These are phyloP conservation scores for Saccharum spontaneum DNA, from an alignment of 176 grass and related monocot genomes.

Conservation along the genomic window DNA sequence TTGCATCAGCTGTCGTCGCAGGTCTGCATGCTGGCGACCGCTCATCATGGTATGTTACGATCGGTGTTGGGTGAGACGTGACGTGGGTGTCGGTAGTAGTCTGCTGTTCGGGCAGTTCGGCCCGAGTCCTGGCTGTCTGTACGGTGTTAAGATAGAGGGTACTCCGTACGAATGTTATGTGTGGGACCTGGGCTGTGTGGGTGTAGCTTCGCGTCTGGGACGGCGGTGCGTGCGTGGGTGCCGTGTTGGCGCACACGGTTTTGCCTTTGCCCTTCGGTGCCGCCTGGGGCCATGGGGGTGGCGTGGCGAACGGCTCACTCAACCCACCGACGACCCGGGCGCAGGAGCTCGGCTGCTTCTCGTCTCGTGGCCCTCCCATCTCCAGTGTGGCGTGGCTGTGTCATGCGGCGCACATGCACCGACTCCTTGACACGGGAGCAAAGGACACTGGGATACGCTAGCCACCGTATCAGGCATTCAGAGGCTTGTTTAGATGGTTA, in stretches of 20 bases:
- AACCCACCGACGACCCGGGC: background rate
- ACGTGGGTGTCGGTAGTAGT: background rate
- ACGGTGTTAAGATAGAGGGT: background rate
- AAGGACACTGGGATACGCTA: slow-evolving; percentile 20
- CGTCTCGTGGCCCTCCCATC: background rate
- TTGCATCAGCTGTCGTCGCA: background rate
- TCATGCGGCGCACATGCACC: slow-evolving; percentile 1
- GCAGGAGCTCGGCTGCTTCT: background rate
- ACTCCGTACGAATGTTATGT: too few species aligned
- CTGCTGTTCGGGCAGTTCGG: too few species aligned
- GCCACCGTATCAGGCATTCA: background rate
- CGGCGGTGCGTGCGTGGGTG: background rate
- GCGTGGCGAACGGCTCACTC: background rate
- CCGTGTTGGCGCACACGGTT: slow-evolving; percentile 28
- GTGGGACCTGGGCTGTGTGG: background rate
- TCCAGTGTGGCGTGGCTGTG: too few species aligned
- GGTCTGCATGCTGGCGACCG: background rate
- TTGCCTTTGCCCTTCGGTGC: background rate
- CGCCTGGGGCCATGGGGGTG: too few species aligned
- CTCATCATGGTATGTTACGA: background rate
- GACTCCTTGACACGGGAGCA: slow-evolving; percentile 23
- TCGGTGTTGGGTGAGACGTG: background rate
- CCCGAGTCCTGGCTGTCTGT: background rate
- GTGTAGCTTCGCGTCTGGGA: too few species aligned
- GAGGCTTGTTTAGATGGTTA: too few species aligned